Percentiles rank a stretch among this genome's conserved stretches.
Conservation (phyloP, 768 basidiomycete genomes). For the Cystobasidiopsis lactophilus region DNA sequence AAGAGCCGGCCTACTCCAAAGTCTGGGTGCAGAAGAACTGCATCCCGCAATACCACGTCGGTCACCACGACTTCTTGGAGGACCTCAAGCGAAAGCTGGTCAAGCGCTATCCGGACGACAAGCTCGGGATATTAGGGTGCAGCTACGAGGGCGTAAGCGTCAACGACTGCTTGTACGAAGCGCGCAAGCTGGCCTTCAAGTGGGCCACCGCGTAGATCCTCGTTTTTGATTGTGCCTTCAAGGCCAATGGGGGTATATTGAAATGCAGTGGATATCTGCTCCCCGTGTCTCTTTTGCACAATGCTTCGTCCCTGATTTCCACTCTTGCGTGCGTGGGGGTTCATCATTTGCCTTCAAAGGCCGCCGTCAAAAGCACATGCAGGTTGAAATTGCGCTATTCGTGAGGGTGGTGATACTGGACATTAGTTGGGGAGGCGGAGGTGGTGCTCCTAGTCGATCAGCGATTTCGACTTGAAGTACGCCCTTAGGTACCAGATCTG, state of each 20-base stretch:
- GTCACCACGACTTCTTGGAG: conserved; percentile 47
- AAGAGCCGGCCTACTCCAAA: conserved; percentile 10
- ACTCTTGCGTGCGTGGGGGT: too few species aligned
- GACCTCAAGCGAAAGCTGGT: conserved; percentile 34
- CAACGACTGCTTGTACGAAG: conserved; percentile 7
- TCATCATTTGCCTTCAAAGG: too few species aligned
- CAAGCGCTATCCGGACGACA: conserved; percentile 3
- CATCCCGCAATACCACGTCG: conserved; percentile 55
- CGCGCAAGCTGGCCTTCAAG: not conserved
- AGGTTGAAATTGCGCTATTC: too few species aligned
- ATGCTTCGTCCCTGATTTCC: too few species aligned
- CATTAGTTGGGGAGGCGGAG: too few species aligned
- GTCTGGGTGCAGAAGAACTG: conserved; percentile 35
- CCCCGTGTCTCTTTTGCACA: too few species aligned
- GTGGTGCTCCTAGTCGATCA: conserved; percentile 10
- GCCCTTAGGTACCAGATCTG: conserved; percentile 64
- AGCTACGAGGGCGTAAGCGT: conserved; percentile 11
- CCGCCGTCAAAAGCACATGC: too few species aligned
- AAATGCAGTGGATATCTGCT: too few species aligned
- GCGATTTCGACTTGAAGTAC: conserved; percentile 10
- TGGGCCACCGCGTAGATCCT: too few species aligned
- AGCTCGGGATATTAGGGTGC: conserved; percentile 6
- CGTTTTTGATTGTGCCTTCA: too few species aligned
- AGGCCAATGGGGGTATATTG: too few species aligned
- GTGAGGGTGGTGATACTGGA: too few species aligned